A percentile compares a stretch with the other conserved stretches of the same genome.
Conservation (phyloP, 164 flowering plant genomes). For the Paratinospora sagittata region DNA sequence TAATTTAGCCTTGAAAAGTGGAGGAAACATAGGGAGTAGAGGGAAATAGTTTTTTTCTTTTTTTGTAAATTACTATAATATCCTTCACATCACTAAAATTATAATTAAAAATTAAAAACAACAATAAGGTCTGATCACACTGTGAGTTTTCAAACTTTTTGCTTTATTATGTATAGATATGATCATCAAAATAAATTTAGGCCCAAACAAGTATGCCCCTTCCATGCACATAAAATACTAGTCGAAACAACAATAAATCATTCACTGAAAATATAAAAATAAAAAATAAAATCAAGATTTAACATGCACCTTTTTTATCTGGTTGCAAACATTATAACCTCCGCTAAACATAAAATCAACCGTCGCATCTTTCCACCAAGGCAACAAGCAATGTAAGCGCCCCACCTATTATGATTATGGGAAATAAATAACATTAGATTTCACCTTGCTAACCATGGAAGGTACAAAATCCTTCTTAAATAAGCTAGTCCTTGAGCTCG, state of each 20-base stretch:
- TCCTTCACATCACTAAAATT: too few relatives aligned
- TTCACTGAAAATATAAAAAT: background rate
- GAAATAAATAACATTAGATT: constrained; percentile 5
- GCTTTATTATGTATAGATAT: too few relatives aligned
- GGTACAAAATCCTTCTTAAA: background rate
- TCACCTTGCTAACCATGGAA: background rate
- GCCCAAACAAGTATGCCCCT: too few relatives aligned
- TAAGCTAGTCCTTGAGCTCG: background rate
- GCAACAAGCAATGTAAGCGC: constrained; percentile 78
- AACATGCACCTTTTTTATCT: constrained; percentile 48
- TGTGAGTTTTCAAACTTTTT: too few relatives aligned
- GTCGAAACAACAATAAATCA: background rate
- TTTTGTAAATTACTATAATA: too few relatives aligned
- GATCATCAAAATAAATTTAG: too few relatives aligned
- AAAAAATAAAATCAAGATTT: background rate
- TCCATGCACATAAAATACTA: too few relatives aligned
- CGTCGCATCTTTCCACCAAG: constrained; percentile 94
- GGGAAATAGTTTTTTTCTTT: too few relatives aligned
- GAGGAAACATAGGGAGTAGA: too few relatives aligned
- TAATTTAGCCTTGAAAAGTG: too few relatives aligned
- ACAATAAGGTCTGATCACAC: too few relatives aligned
- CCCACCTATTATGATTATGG: constrained; percentile 45
- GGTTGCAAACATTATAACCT: constrained; percentile 61
- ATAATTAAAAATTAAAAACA: too few relatives aligned
- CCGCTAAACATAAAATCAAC: constrained; percentile 81